Percentiles rank a stretch among this genome's conserved stretches.
phyloP scores from a whole-genome alignment of 441 rosid species.

The Cnidoscolus chayamansa region DNA sequence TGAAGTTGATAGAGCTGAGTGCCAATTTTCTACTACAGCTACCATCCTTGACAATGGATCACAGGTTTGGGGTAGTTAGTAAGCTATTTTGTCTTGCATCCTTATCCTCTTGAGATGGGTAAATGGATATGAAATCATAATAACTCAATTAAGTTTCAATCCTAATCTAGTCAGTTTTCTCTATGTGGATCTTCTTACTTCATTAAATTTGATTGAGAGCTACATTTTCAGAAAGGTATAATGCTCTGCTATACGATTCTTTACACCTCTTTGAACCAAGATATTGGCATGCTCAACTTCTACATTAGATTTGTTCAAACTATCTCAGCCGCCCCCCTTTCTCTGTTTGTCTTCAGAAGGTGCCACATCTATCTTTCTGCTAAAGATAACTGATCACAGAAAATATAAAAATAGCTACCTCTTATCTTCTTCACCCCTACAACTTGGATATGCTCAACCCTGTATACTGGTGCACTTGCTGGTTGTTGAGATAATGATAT shows the following conservation, averaged over 20 bases:
- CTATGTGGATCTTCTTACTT: background rate
- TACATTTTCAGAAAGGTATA: background rate
- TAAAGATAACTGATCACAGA: background rate
- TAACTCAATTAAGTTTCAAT: background rate
- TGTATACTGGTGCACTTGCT: too few species aligned
- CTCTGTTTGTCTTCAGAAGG: background rate
- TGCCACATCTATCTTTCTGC: background rate
- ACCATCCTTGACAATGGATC: slow-evolving; percentile 81
- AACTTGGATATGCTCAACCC: too few species aligned
- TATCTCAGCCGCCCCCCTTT: too few species aligned
- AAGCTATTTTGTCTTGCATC: background rate
- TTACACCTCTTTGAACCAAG: background rate
- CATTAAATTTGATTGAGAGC: background rate
- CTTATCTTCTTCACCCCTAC: too few species aligned
- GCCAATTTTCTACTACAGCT: slow-evolving; percentile 82
- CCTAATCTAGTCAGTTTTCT: background rate
- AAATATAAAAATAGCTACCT: background rate
- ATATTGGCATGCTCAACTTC: background rate
- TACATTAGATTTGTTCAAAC: background rate
- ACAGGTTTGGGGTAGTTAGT: slow-evolving; percentile 47
- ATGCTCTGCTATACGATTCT: background rate
- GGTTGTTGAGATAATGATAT: too few species aligned
- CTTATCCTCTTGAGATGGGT: background rate
- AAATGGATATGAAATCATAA: slow-evolving; percentile 1
- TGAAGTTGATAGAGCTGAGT: slow-evolving; percentile 91